Conservation (phyloP, 2,329 filamentous ascomycete species). For the Magnaporthales sp. region DNA sequence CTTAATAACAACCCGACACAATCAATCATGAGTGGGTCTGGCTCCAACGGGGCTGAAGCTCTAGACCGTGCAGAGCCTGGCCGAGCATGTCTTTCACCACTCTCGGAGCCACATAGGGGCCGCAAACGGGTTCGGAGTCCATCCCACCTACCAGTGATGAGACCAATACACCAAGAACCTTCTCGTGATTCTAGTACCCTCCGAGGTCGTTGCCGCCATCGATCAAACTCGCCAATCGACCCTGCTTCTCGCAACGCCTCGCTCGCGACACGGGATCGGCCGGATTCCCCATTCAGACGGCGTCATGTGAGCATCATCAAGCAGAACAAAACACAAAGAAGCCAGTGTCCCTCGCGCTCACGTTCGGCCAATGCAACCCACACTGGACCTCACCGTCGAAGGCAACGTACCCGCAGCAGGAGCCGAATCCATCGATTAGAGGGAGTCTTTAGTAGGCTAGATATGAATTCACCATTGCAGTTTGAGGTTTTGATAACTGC, state of each 20-base stretch:
- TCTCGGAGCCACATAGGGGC: conserved; percentile 4
- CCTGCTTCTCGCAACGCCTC: conserved; percentile 13
- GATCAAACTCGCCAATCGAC: conserved; percentile 23
- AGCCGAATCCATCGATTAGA: conserved; percentile 18
- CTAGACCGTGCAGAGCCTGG: background rate
- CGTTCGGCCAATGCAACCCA: conserved; percentile 13
- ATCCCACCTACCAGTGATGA: background rate
- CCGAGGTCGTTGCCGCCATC: conserved; percentile 30
- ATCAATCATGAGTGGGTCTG: background rate
- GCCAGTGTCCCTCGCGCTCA: conserved; percentile 29
- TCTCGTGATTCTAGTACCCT: conserved; percentile 29
- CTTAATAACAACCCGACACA: background rate
- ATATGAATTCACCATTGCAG: conserved; percentile 8
- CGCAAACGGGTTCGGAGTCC: conserved; percentile 3
- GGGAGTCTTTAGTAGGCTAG: conserved; percentile 7
- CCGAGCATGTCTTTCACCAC: conserved; percentile 3
- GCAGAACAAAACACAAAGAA: conserved; percentile 18
- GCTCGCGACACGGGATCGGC: conserved; percentile 14
- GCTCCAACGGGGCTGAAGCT: background rate
- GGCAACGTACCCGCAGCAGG: conserved; percentile 28
- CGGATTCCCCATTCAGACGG: conserved; percentile 20
- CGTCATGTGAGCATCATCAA: conserved; percentile 21
- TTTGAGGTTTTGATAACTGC: conserved; percentile 6
- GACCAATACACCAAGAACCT: conserved; percentile 10
- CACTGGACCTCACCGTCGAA: conserved; percentile 17